Conservation (phyloP, 495 filamentous ascomycete species). For the Podospora pseudoanserina region DNA sequence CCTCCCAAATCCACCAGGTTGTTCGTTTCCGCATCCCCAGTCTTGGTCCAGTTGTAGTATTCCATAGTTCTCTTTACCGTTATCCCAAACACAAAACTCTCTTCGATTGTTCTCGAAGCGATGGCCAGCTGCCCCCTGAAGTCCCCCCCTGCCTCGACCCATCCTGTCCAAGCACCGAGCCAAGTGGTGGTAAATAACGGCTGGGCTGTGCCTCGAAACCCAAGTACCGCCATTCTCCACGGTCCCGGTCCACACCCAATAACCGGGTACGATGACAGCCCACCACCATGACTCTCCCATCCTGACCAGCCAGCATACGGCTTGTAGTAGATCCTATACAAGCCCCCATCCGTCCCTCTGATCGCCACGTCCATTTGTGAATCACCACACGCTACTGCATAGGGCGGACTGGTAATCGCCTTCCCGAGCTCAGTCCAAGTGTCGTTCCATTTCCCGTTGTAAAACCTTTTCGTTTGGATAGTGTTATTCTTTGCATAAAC, state of each 20-base stretch:
- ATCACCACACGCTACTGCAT: background rate
- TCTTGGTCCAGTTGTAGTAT: conserved; percentile 6
- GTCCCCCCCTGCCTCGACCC: background rate
- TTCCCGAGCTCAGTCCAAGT: background rate
- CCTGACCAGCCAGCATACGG: background rate
- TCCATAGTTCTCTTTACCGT: background rate
- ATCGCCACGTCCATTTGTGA: background rate
- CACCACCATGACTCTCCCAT: background rate
- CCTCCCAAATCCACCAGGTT: background rate
- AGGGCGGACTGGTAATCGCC: background rate
- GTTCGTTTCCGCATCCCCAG: background rate
- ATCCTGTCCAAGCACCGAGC: background rate
- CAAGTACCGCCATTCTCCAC: background rate
- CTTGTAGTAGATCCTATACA: background rate
- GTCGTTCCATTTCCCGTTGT: background rate
- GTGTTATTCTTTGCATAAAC: background rate
- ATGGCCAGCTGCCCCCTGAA: background rate
- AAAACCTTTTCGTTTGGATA: background rate
- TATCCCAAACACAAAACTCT: conserved; percentile 4
- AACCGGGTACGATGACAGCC: background rate
- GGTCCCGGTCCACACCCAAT: background rate
- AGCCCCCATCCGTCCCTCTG: background rate
- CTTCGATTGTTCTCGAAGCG: background rate
- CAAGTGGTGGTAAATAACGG: background rate
- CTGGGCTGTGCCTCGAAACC: background rate